phyloP scores from a whole-genome alignment of 202 grass and related monocot genomes.

The Panicum virgatum region DNA sequence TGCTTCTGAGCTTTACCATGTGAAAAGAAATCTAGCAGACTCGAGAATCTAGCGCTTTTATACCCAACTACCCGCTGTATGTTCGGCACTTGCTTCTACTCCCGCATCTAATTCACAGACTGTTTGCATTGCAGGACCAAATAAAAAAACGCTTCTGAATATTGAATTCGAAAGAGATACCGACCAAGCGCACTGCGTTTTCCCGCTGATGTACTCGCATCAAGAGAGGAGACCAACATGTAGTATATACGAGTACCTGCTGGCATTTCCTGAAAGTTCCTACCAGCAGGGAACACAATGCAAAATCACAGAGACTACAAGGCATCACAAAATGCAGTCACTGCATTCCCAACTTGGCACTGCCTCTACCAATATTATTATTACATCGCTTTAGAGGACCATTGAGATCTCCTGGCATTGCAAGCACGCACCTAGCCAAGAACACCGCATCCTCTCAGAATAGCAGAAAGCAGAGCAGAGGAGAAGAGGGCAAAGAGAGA shows the following conservation, averaged over 20 bases:
- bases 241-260: no score
- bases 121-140: background rate
- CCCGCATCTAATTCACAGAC: background rate
- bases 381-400: constrained; percentile 32
- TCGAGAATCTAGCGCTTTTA: background rate
- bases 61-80: background rate
- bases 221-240: no score
- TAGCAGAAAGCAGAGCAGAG: no score
- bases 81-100: background rate
- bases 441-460: constrained; percentile 30
- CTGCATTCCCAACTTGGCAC: constrained; percentile 31
- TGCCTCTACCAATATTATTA: constrained; percentile 40
- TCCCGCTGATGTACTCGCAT: no score
- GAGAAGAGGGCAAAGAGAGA: no score
- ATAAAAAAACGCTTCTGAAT: background rate
- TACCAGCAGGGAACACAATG: background rate
- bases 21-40: background rate
- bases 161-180: background rate
- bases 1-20: background rate
- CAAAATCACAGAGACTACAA: constrained; percentile 14
- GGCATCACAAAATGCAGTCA: constrained; percentile 28
- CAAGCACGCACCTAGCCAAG: constrained; percentile 22
- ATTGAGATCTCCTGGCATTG: constrained; percentile 8
- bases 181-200: background rate
- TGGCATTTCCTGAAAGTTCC: background rate